Evolutionary conservation across 2,329 filamentous ascomycete species (phyloP).

Genomic region (Coleophoma eucalyptorum): DNA sequence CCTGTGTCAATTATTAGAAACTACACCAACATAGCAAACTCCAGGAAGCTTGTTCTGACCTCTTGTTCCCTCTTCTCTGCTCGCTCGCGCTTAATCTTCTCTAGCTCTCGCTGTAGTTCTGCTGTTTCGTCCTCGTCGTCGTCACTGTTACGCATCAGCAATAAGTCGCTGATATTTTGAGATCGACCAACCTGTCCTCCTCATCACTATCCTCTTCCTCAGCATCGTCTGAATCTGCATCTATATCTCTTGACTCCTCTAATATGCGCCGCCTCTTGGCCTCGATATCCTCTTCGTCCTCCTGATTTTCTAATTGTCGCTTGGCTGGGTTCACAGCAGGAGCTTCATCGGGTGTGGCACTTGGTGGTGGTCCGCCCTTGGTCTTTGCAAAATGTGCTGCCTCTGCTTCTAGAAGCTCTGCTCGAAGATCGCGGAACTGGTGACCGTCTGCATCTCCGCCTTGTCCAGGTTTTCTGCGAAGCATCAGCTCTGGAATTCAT

Average conservation of each 20-base stretch:
- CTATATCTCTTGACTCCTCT: constrained; percentile 83
- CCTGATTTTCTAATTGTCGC: constrained; percentile 53
- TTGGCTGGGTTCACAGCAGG: constrained; percentile 58
- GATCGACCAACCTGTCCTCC: constrained; percentile 45
- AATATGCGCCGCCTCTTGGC: constrained; percentile 83
- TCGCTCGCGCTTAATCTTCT: constrained; percentile 87
- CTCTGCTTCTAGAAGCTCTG: constrained; percentile 87
- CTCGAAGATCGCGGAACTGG: constrained; percentile 71
- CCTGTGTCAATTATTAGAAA: constrained; percentile 38
- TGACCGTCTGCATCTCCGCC: constrained; percentile 72
- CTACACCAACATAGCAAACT: neutral
- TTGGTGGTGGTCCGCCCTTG: constrained; percentile 52
- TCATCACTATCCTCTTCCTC: constrained; percentile 55
- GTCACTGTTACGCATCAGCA: constrained; percentile 45
- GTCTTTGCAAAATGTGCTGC: constrained; percentile 83
- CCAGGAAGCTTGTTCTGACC: constrained; percentile 30
- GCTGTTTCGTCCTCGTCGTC: constrained; percentile 81
- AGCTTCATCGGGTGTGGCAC: constrained; percentile 40
- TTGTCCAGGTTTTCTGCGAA: constrained; percentile 72
- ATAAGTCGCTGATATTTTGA: neutral
- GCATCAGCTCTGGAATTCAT: constrained; percentile 12
- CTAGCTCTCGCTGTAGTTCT: constrained; percentile 86
- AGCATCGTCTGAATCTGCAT: constrained; percentile 71
- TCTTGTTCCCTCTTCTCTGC: constrained; percentile 74
- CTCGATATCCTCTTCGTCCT: constrained; percentile 64